phyloP scores from a whole-genome alignment of 352 stramenopile genomes.

The Elongisporangium prolatum region DNA sequence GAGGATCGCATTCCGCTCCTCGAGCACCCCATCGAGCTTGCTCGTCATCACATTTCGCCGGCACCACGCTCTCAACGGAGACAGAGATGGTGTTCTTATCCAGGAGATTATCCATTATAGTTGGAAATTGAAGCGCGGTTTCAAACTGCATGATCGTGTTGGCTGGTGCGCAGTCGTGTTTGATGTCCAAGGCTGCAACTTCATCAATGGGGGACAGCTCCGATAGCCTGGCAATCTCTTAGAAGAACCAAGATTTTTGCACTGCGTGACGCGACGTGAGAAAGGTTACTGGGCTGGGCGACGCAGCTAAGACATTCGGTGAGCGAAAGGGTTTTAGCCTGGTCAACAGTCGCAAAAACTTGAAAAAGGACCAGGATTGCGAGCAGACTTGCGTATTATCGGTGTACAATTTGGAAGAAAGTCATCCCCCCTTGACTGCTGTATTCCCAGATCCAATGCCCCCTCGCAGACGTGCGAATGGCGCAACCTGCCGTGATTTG shows the following conservation, averaged over 20 bases:
- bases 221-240: background rate
- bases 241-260: background rate
- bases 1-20: background rate
- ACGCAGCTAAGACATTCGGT: background rate
- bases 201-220: constrained; percentile 1
- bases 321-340: background rate
- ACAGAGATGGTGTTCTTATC: background rate
- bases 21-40: background rate
- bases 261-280: background rate
- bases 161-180: background rate
- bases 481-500: background rate
- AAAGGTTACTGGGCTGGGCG: background rate
- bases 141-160: background rate
- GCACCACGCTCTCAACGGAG: background rate
- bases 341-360: background rate
- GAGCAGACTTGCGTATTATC: background rate
- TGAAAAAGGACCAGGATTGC: background rate
- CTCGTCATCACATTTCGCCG: background rate
- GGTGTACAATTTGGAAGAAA: background rate
- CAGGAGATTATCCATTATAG: background rate
- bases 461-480: background rate
- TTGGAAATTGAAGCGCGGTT: background rate
- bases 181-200: background rate
- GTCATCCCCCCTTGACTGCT: background rate
- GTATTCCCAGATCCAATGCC: background rate